A percentile compares a stretch with the other conserved stretches of the same genome.
These are phyloP conservation scores for Cladosporium colombiae DNA, from an alignment of 2,329 filamentous ascomycete genomes.

Conservation along the genomic window DNA sequence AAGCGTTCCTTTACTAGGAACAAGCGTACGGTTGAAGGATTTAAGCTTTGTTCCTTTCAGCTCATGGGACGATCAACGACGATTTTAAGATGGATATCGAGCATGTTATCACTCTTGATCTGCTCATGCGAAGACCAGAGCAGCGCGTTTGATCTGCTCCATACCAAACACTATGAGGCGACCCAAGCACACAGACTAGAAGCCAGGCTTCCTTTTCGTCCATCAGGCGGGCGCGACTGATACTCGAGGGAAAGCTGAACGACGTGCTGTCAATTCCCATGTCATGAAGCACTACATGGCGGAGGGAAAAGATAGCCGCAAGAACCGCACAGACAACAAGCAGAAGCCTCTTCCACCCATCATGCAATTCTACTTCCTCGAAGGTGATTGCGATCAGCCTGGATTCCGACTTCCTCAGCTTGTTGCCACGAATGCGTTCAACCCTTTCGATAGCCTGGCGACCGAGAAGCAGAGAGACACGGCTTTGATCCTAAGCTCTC, in stretches of 20 bases:
- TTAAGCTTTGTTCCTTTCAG: neutral
- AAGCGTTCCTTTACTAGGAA: neutral
- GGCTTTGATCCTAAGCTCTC: neutral
- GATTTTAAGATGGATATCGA: neutral
- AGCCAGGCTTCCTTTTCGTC: neutral
- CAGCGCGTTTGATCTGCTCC: neutral
- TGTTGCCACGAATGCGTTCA: neutral
- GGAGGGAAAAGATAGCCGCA: neutral
- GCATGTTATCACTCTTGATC: neutral
- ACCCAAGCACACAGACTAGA: neutral
- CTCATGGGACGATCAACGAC: neutral
- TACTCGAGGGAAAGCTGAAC: neutral
- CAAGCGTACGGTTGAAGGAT: neutral
- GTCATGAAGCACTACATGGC: neutral
- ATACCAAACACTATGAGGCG: neutral
- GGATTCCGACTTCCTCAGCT: neutral
- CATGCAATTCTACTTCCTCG: neutral
- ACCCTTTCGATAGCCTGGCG: neutral
- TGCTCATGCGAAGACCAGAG: neutral
- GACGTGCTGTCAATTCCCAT: neutral
- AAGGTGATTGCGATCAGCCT: neutral
- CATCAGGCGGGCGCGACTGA: neutral
- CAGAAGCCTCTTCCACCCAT: neutral
- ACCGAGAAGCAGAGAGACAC: neutral
- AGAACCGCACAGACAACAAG: neutral